These are phyloP conservation scores for Phellopilus nigrolimitatus DNA, from an alignment of 1,284 basidiomycete genomes.

Conservation along the genomic window DNA sequence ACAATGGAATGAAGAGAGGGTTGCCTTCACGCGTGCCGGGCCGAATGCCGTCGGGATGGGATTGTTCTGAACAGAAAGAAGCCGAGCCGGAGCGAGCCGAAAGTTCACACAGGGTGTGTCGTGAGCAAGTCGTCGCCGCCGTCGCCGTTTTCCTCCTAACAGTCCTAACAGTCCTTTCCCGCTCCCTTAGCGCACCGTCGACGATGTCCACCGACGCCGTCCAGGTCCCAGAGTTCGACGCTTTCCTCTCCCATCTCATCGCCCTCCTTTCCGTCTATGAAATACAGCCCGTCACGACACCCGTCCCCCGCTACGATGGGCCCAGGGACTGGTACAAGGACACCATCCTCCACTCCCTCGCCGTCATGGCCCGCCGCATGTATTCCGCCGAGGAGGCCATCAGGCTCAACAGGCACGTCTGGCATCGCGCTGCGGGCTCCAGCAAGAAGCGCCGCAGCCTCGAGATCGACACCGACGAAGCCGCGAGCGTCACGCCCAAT, in stretches of 20 bases:
- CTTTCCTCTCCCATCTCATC: conserved; percentile 47
- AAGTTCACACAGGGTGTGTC: too few species aligned
- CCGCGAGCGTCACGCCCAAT: neutral
- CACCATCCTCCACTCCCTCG: conserved; percentile 52
- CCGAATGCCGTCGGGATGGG: too few species aligned
- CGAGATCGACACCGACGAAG: conserved; percentile 31
- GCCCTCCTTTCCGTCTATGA: conserved; percentile 51
- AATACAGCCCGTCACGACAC: conserved; percentile 39
- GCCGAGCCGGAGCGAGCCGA: too few species aligned
- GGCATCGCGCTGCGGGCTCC: conserved; percentile 35
- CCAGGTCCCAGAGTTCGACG: conserved; percentile 17
- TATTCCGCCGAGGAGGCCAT: conserved; percentile 53
- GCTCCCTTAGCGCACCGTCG: neutral
- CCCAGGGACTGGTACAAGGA: conserved; percentile 62
- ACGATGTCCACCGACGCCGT: conserved; percentile 8
- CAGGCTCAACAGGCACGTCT: conserved; percentile 36
- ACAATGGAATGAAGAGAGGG: too few species aligned
- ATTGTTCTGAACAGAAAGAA: too few species aligned
- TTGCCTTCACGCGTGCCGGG: too few species aligned
- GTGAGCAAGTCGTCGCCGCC: too few species aligned
- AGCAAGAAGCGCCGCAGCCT: conserved; percentile 48
- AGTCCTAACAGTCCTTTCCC: neutral
- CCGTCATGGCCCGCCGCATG: conserved; percentile 52
- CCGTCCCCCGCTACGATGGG: conserved; percentile 59
- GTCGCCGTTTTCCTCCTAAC: too few species aligned